Conservation (phyloP, 2,329 filamentous ascomycete species). For the Lecanosticta acicola region DNA sequence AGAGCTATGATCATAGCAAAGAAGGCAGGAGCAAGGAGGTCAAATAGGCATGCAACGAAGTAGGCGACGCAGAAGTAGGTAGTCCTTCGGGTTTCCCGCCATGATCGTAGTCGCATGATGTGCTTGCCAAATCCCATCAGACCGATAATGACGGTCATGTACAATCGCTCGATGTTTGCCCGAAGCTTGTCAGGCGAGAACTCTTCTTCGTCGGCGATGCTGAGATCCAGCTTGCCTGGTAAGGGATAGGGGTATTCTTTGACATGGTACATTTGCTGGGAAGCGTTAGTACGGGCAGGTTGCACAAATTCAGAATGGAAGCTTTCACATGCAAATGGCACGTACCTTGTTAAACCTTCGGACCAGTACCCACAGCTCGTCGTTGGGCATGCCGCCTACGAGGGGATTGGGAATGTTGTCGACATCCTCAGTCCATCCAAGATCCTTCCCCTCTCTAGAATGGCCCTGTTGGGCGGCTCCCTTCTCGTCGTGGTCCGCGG, state of each 20-base stretch:
- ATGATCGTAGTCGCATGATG: slow-evolving; percentile 68
- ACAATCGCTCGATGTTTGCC: slow-evolving; percentile 70
- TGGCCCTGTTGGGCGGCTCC: slow-evolving; percentile 42
- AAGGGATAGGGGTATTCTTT: slow-evolving; percentile 58
- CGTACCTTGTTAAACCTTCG: slow-evolving; percentile 67
- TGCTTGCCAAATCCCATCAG: slow-evolving; percentile 66
- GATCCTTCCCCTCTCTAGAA: slow-evolving; percentile 53
- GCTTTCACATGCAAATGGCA: neutral
- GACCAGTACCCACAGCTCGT: slow-evolving; percentile 67
- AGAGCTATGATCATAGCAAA: slow-evolving; percentile 57
- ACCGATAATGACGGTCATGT: slow-evolving; percentile 70
- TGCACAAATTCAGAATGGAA: neutral
- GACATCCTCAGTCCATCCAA: slow-evolving; percentile 64
- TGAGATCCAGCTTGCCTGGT: slow-evolving; percentile 68
- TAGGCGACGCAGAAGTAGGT: slow-evolving; percentile 59
- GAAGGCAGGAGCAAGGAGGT: slow-evolving; percentile 62
- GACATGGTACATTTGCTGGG: slow-evolving; percentile 62
- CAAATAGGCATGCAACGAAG: slow-evolving; percentile 63
- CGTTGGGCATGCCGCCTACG: slow-evolving; percentile 63
- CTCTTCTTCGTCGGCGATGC: slow-evolving; percentile 74
- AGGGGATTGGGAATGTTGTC: slow-evolving; percentile 54
- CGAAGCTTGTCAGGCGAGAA: slow-evolving; percentile 80
- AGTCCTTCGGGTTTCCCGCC: slow-evolving; percentile 67
- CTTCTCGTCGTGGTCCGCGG: slow-evolving; percentile 42
- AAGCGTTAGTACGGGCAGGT: slow-evolving; percentile 24